Conservation (phyloP, 1,284 basidiomycete genomes). For the Heimioporus retisporus region DNA sequence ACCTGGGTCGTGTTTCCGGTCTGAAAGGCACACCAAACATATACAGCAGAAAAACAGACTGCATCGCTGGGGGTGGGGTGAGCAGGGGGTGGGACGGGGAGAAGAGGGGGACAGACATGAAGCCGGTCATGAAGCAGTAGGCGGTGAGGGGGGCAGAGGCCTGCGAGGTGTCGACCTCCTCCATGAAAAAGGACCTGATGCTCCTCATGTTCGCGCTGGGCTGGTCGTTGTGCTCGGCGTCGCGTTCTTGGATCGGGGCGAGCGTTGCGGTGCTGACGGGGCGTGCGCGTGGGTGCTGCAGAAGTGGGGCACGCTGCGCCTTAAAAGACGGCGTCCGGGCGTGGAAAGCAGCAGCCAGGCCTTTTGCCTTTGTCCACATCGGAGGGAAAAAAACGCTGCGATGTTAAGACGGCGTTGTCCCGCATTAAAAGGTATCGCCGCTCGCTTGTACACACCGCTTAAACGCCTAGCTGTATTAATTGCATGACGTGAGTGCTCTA, state of each 20-base stretch:
- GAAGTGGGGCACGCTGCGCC: constrained; percentile 22
- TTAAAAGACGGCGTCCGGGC: constrained; percentile 25
- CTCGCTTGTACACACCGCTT: constrained; percentile 13
- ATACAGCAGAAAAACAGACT: constrained; percentile 84
- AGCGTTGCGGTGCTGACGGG: constrained; percentile 24
- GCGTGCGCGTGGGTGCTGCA: constrained; percentile 18
- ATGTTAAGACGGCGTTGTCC: constrained; percentile 14
- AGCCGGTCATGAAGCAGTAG: constrained; percentile 91
- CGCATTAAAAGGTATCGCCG: not conserved
- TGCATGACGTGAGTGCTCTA: too few relatives aligned
- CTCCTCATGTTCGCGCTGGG: constrained; percentile 18
- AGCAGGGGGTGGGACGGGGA: not conserved
- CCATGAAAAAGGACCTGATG: constrained; percentile 43
- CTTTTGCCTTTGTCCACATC: constrained; percentile 26
- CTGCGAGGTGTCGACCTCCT: constrained; percentile 71
- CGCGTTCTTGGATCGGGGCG: constrained; percentile 22
- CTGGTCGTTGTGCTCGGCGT: not conserved
- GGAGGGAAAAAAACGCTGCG: not conserved
- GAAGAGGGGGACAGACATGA: constrained; percentile 62
- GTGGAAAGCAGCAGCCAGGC: constrained; percentile 27
- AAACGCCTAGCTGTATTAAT: too few relatives aligned
- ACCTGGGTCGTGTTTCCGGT: constrained; percentile 81
- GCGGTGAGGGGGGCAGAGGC: constrained; percentile 72
- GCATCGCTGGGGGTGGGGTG: constrained; percentile 60
- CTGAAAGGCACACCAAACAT: constrained; percentile 91